Evolutionary conservation across 1,284 basidiomycete species (phyloP).

Genomic region (Leccinum cinnamomeum): DNA sequence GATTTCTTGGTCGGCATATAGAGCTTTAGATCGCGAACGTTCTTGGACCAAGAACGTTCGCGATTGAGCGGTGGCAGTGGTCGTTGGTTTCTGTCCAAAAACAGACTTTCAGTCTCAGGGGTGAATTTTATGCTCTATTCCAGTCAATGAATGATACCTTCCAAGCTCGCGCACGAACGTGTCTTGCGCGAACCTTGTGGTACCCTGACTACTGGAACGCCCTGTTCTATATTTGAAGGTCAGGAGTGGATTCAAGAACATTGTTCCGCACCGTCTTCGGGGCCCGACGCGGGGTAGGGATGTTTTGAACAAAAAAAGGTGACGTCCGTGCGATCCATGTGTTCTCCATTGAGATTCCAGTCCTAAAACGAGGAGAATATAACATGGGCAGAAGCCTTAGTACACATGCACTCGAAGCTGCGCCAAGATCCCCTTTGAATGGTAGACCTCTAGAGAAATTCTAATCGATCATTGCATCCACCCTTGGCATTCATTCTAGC

Average conservation of each 20-base stretch:
- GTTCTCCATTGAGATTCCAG: background rate
- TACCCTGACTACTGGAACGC: background rate
- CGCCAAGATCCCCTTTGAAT: background rate
- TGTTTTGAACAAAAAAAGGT: background rate
- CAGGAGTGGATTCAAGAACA: background rate
- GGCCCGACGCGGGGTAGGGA: background rate
- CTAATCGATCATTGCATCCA: background rate
- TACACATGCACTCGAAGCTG: background rate
- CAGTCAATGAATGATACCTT: background rate
- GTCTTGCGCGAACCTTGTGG: constrained; percentile 7
- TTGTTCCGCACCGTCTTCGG: background rate
- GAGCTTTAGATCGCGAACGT: background rate
- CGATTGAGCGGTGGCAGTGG: background rate
- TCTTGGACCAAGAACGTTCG: background rate
- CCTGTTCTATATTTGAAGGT: constrained; percentile 1
- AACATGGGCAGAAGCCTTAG: background rate
- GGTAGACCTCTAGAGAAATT: background rate
- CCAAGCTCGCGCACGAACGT: constrained; percentile 17
- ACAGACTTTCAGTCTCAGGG: background rate
- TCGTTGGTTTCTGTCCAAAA: background rate
- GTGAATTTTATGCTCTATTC: background rate
- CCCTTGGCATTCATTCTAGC: background rate
- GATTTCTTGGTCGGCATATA: background rate
- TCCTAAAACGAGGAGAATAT: background rate
- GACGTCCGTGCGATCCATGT: background rate